These are phyloP conservation scores for Spathaspora girioi DNA, from an alignment of 805 yeast genomes.

Conservation along the genomic window DNA sequence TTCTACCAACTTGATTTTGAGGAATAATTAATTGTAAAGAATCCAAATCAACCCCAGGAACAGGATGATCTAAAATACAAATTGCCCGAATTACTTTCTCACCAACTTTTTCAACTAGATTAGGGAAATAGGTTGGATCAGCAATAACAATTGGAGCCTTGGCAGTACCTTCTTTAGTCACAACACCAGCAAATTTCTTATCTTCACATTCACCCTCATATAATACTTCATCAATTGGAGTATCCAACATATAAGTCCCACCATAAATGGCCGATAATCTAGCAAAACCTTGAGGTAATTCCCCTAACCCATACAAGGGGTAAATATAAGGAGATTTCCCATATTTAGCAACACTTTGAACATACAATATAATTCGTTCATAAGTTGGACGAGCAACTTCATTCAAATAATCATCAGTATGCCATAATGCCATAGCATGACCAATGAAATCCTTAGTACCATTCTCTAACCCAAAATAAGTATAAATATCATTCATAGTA, in stretches of 20 bases:
- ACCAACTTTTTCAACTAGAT: conserved; percentile 68
- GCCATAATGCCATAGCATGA: conserved; percentile 97
- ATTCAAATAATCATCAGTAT: conserved; percentile 82
- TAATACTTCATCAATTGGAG: conserved; percentile 86
- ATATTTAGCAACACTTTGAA: conserved; percentile 87
- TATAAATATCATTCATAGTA: conserved; percentile 89
- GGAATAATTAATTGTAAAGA: conserved; percentile 94
- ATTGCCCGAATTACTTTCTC: conserved; percentile 76
- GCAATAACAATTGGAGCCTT: conserved; percentile 93
- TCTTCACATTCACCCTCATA: conserved; percentile 55
- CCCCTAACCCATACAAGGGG: conserved; percentile 95
- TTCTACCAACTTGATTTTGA: conserved; percentile 89
- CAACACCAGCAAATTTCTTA: conserved; percentile 72
- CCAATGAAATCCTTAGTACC: conserved; percentile 97
- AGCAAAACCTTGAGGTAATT: conserved; percentile 98
- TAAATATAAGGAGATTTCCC: conserved; percentile 96
- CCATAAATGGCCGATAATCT: conserved; percentile 96
- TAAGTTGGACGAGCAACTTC: conserved; percentile 91
- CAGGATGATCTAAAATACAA: conserved; percentile 86
- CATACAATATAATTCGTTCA: conserved; percentile 80
- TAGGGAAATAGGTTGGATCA: conserved; percentile 97
- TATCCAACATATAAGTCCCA: conserved; percentile 97
- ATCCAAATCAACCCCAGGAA: conserved; percentile 81
- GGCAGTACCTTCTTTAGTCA: conserved; percentile 87
- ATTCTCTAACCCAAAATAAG: conserved; percentile 82